Base-by-base conservation (phyloP, 495 filamentous ascomycete species). In the Apodospora peruviana region DNA sequence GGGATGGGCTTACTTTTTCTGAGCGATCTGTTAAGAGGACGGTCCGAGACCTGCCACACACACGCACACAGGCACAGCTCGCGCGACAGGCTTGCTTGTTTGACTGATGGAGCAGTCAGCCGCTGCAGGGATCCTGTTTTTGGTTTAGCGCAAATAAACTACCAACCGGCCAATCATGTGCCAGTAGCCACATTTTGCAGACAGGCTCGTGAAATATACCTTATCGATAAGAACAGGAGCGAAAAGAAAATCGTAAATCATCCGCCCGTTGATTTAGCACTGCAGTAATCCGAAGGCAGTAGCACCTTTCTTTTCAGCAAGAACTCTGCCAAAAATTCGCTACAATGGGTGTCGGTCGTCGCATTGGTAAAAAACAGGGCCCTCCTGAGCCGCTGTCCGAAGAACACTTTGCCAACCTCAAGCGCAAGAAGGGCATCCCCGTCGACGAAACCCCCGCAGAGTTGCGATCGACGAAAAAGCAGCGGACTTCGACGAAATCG, bases 281-380 rank as follows among this genome's bases (percentile, higher is more conserved):
- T n/a, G n/a, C n/a, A n/a, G n/a, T n/a, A n/a, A n/a, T n/a, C n/a
- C n/a, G 56, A 47, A 40, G 47, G 21, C 49, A 60, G 27, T 7
- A 7, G 7, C 27, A 32, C 27, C 27, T 32, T 7, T 14, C 27
- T 32, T 32, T 32, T 32, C 14, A 7, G 7, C 27, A 32, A 32
- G 7, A 32, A 37, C 40, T 32, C 27, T 23, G 43, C 16, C 35
- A 41, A 35, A 18, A 43, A 47, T 46, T 45, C 50, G 49, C 42
- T 23, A 82, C 66, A 64, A 96, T 96, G 91, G 91, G 91, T 70
- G 74, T 79, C 49, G 87, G 89, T 53, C 87, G 90, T 59, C 90
- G 93, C 53, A 91, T 96, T 85, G 37, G 37, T 5, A 84, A 87
- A 65, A 96, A 97, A 71, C 93, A 98, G 75, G 94, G 89, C 29